Base-by-base conservation (phyloP, 495 filamentous ascomycete species). In the Astrothelium subdiscretum region DNA sequence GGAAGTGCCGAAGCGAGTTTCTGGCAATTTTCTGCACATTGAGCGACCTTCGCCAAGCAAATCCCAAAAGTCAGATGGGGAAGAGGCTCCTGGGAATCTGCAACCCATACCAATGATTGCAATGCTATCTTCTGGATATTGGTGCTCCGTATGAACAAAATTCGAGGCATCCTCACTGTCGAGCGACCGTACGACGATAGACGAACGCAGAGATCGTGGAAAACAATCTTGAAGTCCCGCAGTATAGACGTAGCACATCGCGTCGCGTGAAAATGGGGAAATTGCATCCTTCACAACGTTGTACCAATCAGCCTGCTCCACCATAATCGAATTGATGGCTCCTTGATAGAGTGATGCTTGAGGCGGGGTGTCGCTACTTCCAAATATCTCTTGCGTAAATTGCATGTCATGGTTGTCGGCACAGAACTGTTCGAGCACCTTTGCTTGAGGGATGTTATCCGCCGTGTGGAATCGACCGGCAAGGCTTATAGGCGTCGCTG, bases 81-180 rank as follows among this genome's bases (percentile, higher is more conserved):
- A 59, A 15, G 58, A 68, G 5, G 73, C 74, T 5, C 69, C 71
- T 3, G 77, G 77, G n/a, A 78, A 32, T 2, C 76, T 61, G 59
- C 76, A 71, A 0, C 76, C 66, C 66, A 76, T 72, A 1, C 76
- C 76, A 10, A 78, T 69, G 54, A 79, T 73, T 0, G 76, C 77
- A 26, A 78, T 59, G 20, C 11, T 15, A 15, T 38, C 43, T 22
- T 48, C 43, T 5, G 20, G 13, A 11, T 15, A 22, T 31, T 58
- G 24, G 11, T 38, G 11, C 22, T 62, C 31, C 32, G 63, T 20
- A 63, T 76, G 65, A 60, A 70, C 62, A 5, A 75, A 61, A 5
- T 74, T n/a, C n/a, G n/a, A n/a, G n/a, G n/a, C n/a, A n/a, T n/a
- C n/a, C n/a, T n/a, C n/a, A n/a, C n/a, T n/a, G n/a, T n/a, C n/a